phyloP scores from a whole-genome alignment of 2,329 filamentous ascomycete genomes.

The Fonsecaea multimorphosa region DNA sequence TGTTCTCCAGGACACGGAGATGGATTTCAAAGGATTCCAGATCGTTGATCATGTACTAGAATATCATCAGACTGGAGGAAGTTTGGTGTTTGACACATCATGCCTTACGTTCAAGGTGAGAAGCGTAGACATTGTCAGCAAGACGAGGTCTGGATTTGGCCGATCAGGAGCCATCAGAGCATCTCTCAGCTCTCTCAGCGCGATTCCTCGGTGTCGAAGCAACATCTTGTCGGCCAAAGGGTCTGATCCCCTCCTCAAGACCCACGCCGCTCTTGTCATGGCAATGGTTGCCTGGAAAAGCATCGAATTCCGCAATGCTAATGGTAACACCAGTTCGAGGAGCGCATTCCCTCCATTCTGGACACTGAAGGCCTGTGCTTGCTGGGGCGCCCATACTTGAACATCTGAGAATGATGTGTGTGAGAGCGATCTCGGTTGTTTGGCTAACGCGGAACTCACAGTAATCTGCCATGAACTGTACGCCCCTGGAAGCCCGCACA shows the following conservation, averaged over 20 bases:
- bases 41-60: slow-evolving; percentile 33
- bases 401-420: slow-evolving; percentile 18
- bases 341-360: slow-evolving; percentile 24
- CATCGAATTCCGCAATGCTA: slow-evolving; percentile 25
- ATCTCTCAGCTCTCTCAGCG: slow-evolving; percentile 20
- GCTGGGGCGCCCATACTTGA: slow-evolving; percentile 31
- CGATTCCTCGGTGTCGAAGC: slow-evolving; percentile 23
- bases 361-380: slow-evolving; percentile 23
- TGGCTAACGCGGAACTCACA: slow-evolving; percentile 13
- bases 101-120: slow-evolving; percentile 29
- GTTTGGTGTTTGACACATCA: background rate
- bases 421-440: background rate
- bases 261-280: slow-evolving; percentile 31
- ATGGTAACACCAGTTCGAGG: slow-evolving; percentile 20
- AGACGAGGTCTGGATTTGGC: slow-evolving; percentile 13
- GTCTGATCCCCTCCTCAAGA: slow-evolving; percentile 24
- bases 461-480: slow-evolving; percentile 28
- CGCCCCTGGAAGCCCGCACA: slow-evolving; percentile 15
- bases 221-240: slow-evolving; percentile 28
- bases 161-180: slow-evolving; percentile 4
- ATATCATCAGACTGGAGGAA: background rate
- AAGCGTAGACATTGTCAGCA: slow-evolving; percentile 31
- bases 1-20: slow-evolving; percentile 27
- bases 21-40: slow-evolving; percentile 27
- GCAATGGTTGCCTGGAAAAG: slow-evolving; percentile 32